These are phyloP conservation scores for Chrysoporthe austroafricana DNA, from an alignment of 2,329 filamentous ascomycete genomes.

Conservation along the genomic window DNA sequence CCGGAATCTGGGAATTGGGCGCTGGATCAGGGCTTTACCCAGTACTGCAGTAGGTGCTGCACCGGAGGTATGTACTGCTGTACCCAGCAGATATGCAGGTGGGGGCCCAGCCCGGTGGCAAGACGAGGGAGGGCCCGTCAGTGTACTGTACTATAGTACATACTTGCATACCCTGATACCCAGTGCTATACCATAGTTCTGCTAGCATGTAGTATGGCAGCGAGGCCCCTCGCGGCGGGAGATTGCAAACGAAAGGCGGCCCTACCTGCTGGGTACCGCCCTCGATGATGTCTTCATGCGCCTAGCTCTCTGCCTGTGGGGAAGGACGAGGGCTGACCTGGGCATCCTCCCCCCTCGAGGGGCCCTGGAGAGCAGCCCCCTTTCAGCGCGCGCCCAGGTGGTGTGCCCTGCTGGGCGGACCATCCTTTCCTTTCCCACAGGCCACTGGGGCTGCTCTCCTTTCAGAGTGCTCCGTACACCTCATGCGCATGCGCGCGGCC, in stretches of 20 bases:
- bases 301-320: conserved; percentile 6
- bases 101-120: neutral
- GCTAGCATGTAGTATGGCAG: too few species aligned
- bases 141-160: neutral
- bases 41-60: too few species aligned
- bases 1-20: neutral
- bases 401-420: conserved; percentile 23
- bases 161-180: too few species aligned
- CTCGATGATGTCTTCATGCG: conserved; percentile 24
- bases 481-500: conserved; percentile 14
- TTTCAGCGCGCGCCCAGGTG: conserved; percentile 9
- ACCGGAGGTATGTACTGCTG: too few species aligned
- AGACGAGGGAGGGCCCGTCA: neutral
- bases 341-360: neutral
- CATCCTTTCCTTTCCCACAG: conserved; percentile 12
- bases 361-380: conserved; percentile 5
- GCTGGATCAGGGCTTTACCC: neutral
- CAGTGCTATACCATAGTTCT: too few species aligned
- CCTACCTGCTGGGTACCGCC: neutral
- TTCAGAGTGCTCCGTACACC: neutral
- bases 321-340: neutral
- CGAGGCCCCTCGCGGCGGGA: neutral
- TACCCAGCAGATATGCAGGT: neutral
- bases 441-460: neutral
- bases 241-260: neutral